phyloP scores from a whole-genome alignment of 2,329 filamentous ascomycete species.

The Raffaelea ambrosiae region DNA sequence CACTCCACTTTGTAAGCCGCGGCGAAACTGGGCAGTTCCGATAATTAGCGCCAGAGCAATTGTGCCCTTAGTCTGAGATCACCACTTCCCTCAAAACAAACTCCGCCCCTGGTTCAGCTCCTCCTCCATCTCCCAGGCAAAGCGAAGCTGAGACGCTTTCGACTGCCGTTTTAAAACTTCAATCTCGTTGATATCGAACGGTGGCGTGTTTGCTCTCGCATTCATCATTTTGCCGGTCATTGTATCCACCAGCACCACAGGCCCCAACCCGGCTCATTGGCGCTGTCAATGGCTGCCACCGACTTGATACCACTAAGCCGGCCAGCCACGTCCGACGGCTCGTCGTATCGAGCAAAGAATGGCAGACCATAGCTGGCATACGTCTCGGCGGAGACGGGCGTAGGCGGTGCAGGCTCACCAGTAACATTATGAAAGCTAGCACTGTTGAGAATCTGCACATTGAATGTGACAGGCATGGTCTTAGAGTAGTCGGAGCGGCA shows the following conservation, averaged over 20 bases:
- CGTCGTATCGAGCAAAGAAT: not conserved
- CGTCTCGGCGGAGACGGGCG: not conserved
- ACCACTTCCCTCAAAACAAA: not conserved
- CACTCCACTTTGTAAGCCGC: no score
- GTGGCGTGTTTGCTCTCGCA: not conserved
- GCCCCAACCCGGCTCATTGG: not conserved
- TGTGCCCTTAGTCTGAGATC: no score
- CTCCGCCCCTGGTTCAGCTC: not conserved
- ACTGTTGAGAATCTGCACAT: conserved; percentile 6
- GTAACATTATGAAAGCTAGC: not conserved
- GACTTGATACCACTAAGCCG: not conserved
- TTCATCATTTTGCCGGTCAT: not conserved
- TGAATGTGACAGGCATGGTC: not conserved
- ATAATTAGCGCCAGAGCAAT: no score
- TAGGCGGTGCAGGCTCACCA: not conserved
- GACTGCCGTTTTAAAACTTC: not conserved
- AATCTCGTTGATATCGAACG: not conserved
- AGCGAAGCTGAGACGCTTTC: not conserved
- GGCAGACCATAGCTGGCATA: not conserved
- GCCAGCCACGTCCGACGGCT: not conserved
- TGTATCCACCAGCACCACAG: not conserved
- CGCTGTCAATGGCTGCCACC: not conserved
- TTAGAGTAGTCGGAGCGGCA: not conserved
- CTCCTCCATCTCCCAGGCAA: not conserved
- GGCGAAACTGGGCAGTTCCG: no score